These are phyloP conservation scores for Xylariaceae sp. DNA, from an alignment of 2,329 filamentous ascomycete genomes.

Conservation along the genomic window DNA sequence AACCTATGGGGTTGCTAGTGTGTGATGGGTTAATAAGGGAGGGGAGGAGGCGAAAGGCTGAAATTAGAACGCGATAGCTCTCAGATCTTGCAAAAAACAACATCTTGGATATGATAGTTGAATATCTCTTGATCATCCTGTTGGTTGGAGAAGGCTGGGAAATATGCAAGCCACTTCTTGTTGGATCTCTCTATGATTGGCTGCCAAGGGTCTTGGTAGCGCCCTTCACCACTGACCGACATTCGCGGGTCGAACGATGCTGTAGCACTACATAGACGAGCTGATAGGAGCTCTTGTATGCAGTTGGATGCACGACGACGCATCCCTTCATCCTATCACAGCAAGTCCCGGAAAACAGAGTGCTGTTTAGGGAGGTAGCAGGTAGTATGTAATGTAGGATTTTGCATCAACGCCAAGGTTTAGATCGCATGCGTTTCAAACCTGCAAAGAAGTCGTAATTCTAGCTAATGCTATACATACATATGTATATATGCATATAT, in stretches of 20 bases:
- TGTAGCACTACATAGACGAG: conserved; percentile 23
- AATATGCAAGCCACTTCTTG: conserved; percentile 21
- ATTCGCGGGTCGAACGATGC: conserved; percentile 9
- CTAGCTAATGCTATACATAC: background rate
- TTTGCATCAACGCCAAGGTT: background rate
- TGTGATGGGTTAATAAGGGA: no score
- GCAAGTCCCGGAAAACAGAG: background rate
- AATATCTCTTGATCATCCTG: background rate
- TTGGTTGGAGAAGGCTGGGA: conserved; percentile 3
- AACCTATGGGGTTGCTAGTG: no score
- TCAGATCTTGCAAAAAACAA: background rate
- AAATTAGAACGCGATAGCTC: background rate
- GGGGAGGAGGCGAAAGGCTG: background rate
- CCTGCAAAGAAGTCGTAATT: background rate
- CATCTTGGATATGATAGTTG: background rate
- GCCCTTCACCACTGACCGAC: conserved; percentile 20
- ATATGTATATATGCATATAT: background rate
- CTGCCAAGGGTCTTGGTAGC: background rate
- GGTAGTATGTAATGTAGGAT: background rate
- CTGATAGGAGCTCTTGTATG: conserved; percentile 20
- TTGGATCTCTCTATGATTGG: conserved; percentile 10
- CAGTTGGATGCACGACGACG: conserved; percentile 18
- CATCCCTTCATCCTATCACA: background rate
- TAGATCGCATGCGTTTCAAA: background rate
- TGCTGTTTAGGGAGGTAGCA: background rate